Base-by-base conservation (phyloP, 1,284 basidiomycete genomes). In the Naganishia liquefaciens region DNA sequence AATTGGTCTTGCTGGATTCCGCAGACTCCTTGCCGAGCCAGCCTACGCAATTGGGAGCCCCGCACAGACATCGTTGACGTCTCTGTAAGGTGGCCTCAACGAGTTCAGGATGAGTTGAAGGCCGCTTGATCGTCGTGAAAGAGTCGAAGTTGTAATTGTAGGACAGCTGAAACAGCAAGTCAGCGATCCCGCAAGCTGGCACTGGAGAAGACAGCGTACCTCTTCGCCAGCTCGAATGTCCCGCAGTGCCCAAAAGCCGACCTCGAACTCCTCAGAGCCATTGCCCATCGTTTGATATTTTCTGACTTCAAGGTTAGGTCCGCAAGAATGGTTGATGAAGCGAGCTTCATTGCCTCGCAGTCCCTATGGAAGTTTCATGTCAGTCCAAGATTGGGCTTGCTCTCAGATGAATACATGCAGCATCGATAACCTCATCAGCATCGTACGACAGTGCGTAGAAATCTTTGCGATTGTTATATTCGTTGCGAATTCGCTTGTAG, bases 371-470 rank as follows among this genome's bases (percentile, higher is more conserved):
- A 60, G 27, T 30, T 17, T 30, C 4, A 5, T 42, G 19, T 44
- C 25, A 40, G 28, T 25, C 44, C 9, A 15, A 37, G 13, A 23
- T 40, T 15, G 19, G 3, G 5, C 15, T 5, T 27, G 30, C 9
- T n/a, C 15, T 30, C 11, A 21, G 43, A 62, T 9, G 27, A 5
- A 25, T 19, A 65, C 77, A 64, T 57, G 78, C 79, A 13, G 81
- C 77, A 70, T 81, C 81, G 33, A 82, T 76, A 19, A 81, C 80
- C 68, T 82, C 81, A 66, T 77, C 74, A 23, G 74, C 75, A 55
- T 80, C 79, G 63, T 81, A 81, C 10, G 77, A 77, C n/a, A 80
- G 71, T 15, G 80, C 80, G 63, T 80, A 81, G 67, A 77, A 81
- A 69, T 79, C 77, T 47, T 72, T 70, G 11, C 70, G 62, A 15